Percentiles rank a stretch among this genome's conserved stretches.
These are phyloP conservation scores for Bipolaris gigantea DNA, from an alignment of 2,329 filamentous ascomycete genomes.

Conservation along the genomic window DNA sequence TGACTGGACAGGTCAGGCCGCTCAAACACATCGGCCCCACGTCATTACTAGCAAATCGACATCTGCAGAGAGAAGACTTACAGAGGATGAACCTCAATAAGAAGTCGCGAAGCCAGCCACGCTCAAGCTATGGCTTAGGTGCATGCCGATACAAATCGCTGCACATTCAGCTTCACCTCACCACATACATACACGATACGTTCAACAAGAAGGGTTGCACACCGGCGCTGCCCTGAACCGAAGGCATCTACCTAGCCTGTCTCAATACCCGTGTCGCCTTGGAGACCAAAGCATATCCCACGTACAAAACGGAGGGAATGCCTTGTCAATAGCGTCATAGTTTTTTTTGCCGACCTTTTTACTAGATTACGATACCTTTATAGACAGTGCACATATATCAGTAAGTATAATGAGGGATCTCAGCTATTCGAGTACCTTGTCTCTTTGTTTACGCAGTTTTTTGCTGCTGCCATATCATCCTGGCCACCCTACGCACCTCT, in stretches of 20 bases:
- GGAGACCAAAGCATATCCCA: background rate
- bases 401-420: background rate
- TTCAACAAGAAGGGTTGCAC: background rate
- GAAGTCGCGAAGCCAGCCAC: background rate
- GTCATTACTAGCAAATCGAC: background rate
- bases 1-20: conserved; percentile 6
- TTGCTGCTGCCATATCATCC: background rate
- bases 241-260: background rate
- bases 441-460: background rate
- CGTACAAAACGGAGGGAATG: background rate
- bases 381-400: background rate
- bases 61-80: background rate
- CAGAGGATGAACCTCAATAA: background rate
- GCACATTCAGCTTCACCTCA: background rate
- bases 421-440: background rate
- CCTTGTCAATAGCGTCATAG: background rate
- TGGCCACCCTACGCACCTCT: background rate
- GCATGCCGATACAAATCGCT: background rate
- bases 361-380: conserved; percentile 1
- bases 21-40: background rate
- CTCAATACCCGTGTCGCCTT: background rate
- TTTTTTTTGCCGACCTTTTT: background rate
- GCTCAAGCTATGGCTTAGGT: background rate
- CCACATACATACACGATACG: background rate
- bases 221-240: background rate